Base-by-base conservation (phyloP, 352 stramenopile genomes). In the Globisporangium camurandrum region DNA sequence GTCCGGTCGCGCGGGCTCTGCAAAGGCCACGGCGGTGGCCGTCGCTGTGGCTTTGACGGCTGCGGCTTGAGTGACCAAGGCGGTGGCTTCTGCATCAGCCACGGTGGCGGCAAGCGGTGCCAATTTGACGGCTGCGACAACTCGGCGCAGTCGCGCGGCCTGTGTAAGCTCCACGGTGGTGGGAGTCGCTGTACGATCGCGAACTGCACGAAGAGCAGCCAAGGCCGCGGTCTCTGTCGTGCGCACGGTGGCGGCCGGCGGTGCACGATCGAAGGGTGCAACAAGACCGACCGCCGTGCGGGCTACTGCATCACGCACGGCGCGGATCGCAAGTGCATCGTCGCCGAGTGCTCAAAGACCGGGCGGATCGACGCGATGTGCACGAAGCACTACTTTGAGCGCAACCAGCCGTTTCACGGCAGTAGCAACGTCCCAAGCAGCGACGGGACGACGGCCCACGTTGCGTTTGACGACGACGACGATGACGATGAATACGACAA, bases 191-290 rank as follows among this genome's bases (percentile, higher is more conserved):
- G 82, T 61, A 88, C 75, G 5, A 63, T 90, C 45, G 68, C 71
- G 7, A 86, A 86, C 46, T 93, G 82, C 51, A 85, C 74, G 22
- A 95, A 94, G 69, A 92, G 84, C 49, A 91, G 81, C 16, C 85
- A 95, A 49, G 85, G 85, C 12, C 72, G 77, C 8, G 85, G 85
- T 17, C 58, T 91, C 7, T 95, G 84, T 47, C 83, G 80, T 37
- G 80, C 84, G 8, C 84, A 95, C 39, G 84, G 85, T 39, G 85
- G 85, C 28, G 85, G 85, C 1, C 65, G 81, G 16, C 81, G 81
- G 20, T 95, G 85, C 59, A 86, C 86, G 65, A 64, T 90, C 22
- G 75, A 86, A 26, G 80, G 80, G 10, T 95, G 84, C 75, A 86
- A 87, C 57, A 93, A 91, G 63, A 90, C 79, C 1, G 79, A 88